Evolutionary conservation across 1,284 basidiomycete genomes (phyloP), one percentile per base, ranked within the genome.

Genomic region (Apiotrichum domesticum): DNA sequence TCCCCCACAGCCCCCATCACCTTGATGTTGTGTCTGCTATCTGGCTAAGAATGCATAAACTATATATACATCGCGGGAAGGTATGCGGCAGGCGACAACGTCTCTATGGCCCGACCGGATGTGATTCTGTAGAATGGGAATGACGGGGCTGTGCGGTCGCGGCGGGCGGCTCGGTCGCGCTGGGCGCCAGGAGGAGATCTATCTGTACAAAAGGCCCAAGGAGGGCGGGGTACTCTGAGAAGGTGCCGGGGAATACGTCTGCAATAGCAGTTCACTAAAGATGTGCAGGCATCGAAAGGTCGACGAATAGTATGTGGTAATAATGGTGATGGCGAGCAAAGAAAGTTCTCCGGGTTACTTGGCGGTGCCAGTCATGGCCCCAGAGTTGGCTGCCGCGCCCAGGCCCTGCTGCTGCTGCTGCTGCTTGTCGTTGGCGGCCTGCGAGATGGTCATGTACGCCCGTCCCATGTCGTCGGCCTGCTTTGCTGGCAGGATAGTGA

Each of bases 401-500:
- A 21, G 21, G 21, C 21, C 21, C 21, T 21, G 21, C 34, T 54
- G 46, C 9, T 41, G 35, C 29, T 48, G 35, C 42, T 48, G 59
- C 34, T 64, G 59, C 52, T 68, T 66, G 41, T 68, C 65, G 45
- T 66, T 66, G 13, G 67, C 67, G 9, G 67, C 68, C 54, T 76
- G 72, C 1, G 75, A 77, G 34, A 78, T 73, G 21, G 77, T 78
- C 40, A 78, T 53, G 60, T 76, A 78, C 0, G 76, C 71, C 39
- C 70, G 44, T 42, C 52, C 42, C 29, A 54, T 41, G 21, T 58
- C 56, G 48, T 51, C 52, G 35, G 40, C 47, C 47, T 49, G 47
- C 43, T 40, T 39, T 34, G 13, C 43, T 6, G 43, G 43, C 13
- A 44, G 40, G 15, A 49, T 49, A 4, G 46, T 44, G 42, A 52